phyloP scores from a whole-genome alignment of 148 eudicot genomes.

The Selenicereus undatus region DNA sequence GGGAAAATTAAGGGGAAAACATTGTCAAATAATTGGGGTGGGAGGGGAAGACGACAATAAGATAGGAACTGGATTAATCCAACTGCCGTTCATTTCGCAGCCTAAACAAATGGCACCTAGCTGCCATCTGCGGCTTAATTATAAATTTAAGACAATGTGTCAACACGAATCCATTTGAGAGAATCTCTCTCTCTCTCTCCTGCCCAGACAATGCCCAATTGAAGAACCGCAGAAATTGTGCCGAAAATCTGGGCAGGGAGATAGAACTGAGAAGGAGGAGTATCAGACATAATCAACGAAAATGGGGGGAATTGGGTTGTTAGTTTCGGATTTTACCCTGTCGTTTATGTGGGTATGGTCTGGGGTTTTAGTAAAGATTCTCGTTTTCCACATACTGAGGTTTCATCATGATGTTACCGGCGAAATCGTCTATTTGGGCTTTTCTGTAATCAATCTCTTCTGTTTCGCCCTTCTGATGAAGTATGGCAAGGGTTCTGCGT shows the following conservation, averaged over 20 bases:
- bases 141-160: not conserved
- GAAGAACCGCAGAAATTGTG: not conserved
- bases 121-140: not conserved
- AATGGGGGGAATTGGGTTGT: constrained; percentile 28
- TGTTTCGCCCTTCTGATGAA: constrained; percentile 53
- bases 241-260: constrained; percentile 14
- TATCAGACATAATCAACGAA: not conserved
- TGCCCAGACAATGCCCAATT: not conserved
- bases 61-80: not conserved
- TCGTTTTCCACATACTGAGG: constrained; percentile 46
- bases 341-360: constrained; percentile 81
- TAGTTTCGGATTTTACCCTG: constrained; percentile 48
- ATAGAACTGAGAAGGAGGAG: not conserved
- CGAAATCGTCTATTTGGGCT: constrained; percentile 36
- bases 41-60: not conserved
- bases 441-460: constrained; percentile 53
- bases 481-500: constrained; percentile 51
- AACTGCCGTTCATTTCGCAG: not conserved
- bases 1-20: not conserved
- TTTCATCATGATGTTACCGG: constrained; percentile 36
- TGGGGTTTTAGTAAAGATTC: constrained; percentile 46
- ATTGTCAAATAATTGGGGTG: not conserved
- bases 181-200: not conserved
- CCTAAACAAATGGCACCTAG: not conserved
- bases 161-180: not conserved